Base-by-base conservation (phyloP, 805 yeast genomes). In the Pichia heedii region DNA sequence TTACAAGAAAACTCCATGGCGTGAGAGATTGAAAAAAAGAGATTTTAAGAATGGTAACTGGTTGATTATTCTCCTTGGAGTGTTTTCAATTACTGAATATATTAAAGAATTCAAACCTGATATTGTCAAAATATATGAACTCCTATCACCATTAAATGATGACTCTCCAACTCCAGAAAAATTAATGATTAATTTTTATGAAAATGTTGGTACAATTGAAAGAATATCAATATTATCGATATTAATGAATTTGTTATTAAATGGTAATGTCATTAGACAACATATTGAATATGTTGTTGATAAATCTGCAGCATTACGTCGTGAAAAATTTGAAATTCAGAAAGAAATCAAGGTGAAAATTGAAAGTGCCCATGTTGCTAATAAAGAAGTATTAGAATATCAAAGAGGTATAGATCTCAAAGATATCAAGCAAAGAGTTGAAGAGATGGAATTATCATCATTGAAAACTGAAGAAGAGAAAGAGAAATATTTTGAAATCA, bases 41-140 rank as follows among this genome's bases (percentile, higher is more conserved):
- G 74, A 75, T 49, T 93, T 84, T 60, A 77, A 73, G 53, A 88
- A 86, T 54, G 95, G 96, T 4, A 78, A 77, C 43, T 90, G 97
- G 96, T 81, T 86, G 53, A 71, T 82, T 34, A 74, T 83, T 36
- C 60, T 89, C 36, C 59, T 88, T 39, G 96, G 96, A 27, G 68
- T 88, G 3, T 68, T 89, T 35, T 76, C 78, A 19, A 67, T 70
- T 39, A 76, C 77, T 15, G 77, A 77, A 37, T 70, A 78, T 50
- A 69, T 79, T 33, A 76, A 79, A 1, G 72, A 71, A 13, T 82
- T 75, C 63, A 56, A 66, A 22, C 63, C 66, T 1, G 68, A 69
- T 19, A 77, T 82, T 39, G 64, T 61, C 6, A 67, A 71, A 27
- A 72, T 81, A 2, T 74, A 74, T 42, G 69, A 69, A 32, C 54